Evolutionary conservation across 192 early-diverging fungal genomes (phyloP).

Genomic region (Chytriomyces sp.): DNA sequence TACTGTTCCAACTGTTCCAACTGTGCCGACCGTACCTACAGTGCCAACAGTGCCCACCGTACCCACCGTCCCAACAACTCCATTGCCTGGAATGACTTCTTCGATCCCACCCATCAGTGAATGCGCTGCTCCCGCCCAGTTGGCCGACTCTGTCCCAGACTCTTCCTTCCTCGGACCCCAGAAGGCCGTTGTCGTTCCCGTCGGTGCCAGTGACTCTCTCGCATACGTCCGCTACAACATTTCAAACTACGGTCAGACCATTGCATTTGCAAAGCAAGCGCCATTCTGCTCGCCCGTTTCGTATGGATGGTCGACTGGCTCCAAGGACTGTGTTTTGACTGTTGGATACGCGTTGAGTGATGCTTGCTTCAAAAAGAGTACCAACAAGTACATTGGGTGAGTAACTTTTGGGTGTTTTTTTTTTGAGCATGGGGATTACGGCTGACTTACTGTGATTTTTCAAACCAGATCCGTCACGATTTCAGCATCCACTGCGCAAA

Average conservation of each 20-base stretch:
- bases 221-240: background rate
- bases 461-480: background rate
- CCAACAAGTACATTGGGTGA: background rate
- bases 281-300: background rate
- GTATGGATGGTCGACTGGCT: background rate
- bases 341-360: background rate
- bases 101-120: too few species aligned
- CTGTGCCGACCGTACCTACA: slow-evolving; percentile 8
- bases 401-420: background rate
- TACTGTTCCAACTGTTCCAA: background rate
- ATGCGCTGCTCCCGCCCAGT: background rate
- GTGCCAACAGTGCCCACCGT: background rate
- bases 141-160: background rate
- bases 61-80: too few species aligned
- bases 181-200: background rate
- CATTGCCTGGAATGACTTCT: too few species aligned
- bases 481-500: background rate
- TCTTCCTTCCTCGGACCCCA: background rate
- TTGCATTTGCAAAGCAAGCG: background rate
- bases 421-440: background rate
- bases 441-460: background rate
- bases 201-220: background rate
- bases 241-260: background rate
- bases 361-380: background rate
- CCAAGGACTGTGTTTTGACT: background rate